Conservation (phyloP, 106 monocot species). For the Agapanthus africanus region DNA sequence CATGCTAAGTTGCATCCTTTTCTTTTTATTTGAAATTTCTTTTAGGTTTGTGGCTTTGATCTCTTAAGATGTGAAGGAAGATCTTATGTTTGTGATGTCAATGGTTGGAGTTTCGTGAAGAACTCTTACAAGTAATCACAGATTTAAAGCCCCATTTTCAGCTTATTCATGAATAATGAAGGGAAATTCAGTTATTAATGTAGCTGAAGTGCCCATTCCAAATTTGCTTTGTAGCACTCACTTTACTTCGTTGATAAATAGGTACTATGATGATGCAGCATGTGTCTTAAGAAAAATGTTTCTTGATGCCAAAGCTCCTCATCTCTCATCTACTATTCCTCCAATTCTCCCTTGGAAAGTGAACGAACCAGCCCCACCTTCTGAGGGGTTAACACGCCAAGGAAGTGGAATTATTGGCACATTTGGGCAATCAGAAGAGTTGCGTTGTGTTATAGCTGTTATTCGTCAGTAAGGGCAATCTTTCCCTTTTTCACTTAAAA, state of each 20-base stretch:
- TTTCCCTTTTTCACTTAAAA: slow-evolving; percentile 1
- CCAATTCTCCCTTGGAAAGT: slow-evolving; percentile 94
- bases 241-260: slow-evolving; percentile 14
- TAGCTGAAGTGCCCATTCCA: too few relatives aligned
- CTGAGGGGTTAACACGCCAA: slow-evolving; percentile 78
- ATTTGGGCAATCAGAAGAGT: slow-evolving; percentile 93
- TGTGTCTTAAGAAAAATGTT: slow-evolving; percentile 96
- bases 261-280: slow-evolving; percentile 99
- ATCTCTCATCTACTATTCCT: slow-evolving; percentile 89
- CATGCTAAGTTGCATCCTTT: neutral
- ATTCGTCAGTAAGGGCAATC: slow-evolving; percentile 77
- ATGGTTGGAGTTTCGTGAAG: slow-evolving; percentile 99
- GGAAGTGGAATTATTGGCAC: slow-evolving; percentile 90
- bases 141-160: neutral
- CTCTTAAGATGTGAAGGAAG: slow-evolving; percentile 87
- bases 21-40: slow-evolving; percentile 8
- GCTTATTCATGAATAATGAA: neutral
- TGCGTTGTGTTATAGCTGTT: slow-evolving; percentile 95
- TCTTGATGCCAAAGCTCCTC: slow-evolving; percentile 98
- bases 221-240: neutral
- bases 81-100: slow-evolving; percentile 99
- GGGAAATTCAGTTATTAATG: neutral
- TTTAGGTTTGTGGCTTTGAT: slow-evolving; percentile 97
- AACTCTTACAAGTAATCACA: slow-evolving; percentile 93
- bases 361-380: slow-evolving; percentile 65